Conservation (phyloP, 1,139 yeast genomes). For the Debaryomyces fabryi region DNA sequence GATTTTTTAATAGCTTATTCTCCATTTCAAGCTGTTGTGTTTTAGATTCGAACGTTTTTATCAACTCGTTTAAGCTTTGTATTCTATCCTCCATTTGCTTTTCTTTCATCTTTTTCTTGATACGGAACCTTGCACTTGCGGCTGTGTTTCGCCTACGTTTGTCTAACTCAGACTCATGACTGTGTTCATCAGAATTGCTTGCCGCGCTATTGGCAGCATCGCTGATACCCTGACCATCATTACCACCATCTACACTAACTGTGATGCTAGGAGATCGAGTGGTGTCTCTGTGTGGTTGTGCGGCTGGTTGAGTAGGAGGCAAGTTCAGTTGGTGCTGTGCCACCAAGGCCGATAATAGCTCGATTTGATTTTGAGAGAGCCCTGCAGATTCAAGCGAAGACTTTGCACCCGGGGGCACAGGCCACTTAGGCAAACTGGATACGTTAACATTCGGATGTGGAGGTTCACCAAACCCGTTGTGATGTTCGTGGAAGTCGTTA, state of each 20-base stretch:
- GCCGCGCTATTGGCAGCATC: neutral
- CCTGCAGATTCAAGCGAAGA: slow-evolving; percentile 66
- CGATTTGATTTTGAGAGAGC: slow-evolving; percentile 65
- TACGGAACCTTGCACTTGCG: slow-evolving; percentile 78
- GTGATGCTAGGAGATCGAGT: neutral
- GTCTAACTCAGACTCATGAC: slow-evolving; percentile 48
- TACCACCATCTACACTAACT: neutral
- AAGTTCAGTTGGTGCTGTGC: slow-evolving; percentile 60
- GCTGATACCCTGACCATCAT: neutral
- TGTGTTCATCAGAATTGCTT: slow-evolving; percentile 5
- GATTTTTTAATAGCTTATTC: slow-evolving; percentile 61
- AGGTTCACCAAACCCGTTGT: neutral
- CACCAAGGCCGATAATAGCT: slow-evolving; percentile 68
- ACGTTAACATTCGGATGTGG: slow-evolving; percentile 16
- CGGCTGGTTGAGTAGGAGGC: slow-evolving; percentile 3
- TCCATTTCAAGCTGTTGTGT: slow-evolving; percentile 62
- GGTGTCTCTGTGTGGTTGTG: neutral
- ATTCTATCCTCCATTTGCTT: slow-evolving; percentile 78
- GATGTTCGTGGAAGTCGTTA: neutral
- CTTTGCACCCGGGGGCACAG: slow-evolving; percentile 75
- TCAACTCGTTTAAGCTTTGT: slow-evolving; percentile 61
- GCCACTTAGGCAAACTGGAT: slow-evolving; percentile 54
- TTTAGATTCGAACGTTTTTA: slow-evolving; percentile 61
- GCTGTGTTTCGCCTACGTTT: slow-evolving; percentile 78
- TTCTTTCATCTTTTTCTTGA: slow-evolving; percentile 80